Percentiles rank a stretch among this genome's conserved stretches.
Conservation (phyloP, 2,329 filamentous ascomycete genomes). For the Xylariales sp. region DNA sequence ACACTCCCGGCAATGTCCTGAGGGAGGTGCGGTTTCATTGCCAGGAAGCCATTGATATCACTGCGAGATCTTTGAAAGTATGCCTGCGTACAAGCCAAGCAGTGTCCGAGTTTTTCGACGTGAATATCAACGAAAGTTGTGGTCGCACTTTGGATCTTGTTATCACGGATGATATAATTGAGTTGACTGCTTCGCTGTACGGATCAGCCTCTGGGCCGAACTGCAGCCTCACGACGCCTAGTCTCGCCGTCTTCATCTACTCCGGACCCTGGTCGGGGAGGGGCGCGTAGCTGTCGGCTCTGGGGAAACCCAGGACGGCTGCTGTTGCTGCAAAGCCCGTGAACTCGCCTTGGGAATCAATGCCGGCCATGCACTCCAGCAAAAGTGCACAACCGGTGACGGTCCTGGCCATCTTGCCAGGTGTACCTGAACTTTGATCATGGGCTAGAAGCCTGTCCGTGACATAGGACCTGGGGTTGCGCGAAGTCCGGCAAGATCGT, state of each 20-base stretch:
- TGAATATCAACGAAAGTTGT: constrained; percentile 22
- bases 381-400: constrained; percentile 25
- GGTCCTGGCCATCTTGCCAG: constrained; percentile 25
- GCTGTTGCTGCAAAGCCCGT: constrained; percentile 19
- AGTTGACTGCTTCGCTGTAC: constrained; percentile 20
- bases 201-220: constrained; percentile 20
- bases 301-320: constrained; percentile 14
- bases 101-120: constrained; percentile 20
- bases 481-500: constrained; percentile 17
- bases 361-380: constrained; percentile 24
- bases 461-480: constrained; percentile 16
- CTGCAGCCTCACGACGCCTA: constrained; percentile 22
- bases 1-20: constrained; percentile 17
- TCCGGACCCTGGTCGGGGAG: constrained; percentile 13
- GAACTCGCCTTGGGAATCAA: constrained; percentile 21
- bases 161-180: constrained; percentile 17
- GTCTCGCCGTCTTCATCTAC: constrained; percentile 16
- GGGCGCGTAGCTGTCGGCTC: constrained; percentile 24
- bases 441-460: constrained; percentile 21
- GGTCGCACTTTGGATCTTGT: constrained; percentile 14
- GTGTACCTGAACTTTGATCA: constrained; percentile 23
- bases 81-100: constrained; percentile 19
- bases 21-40: constrained; percentile 32
- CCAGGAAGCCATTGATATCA: constrained; percentile 26
- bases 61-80: constrained; percentile 21